Conservation (phyloP, 495 filamentous ascomycete genomes). For the Geopyxis carbonaria region DNA sequence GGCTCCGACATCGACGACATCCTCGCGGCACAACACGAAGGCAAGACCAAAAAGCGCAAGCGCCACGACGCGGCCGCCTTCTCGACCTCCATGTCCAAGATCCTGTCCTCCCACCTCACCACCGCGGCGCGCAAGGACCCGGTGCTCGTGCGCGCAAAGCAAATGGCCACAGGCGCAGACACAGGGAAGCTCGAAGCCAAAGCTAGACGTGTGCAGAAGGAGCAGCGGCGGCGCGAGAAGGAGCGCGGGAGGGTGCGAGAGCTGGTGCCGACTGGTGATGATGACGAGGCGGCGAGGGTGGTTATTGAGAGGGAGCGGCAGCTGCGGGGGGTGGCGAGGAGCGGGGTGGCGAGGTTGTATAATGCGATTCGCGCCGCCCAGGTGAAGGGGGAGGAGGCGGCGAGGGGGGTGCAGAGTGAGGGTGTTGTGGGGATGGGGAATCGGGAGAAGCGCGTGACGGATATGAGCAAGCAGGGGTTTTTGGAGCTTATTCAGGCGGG, state of each 20-base stretch:
- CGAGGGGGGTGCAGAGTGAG: constrained; percentile 30
- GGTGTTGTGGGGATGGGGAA: constrained; percentile 34
- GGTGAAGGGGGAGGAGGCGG: constrained; percentile 31
- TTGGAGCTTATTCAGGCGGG: constrained; percentile 54
- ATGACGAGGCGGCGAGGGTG: constrained; percentile 29
- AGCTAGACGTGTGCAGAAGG: constrained; percentile 57
- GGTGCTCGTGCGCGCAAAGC: constrained; percentile 64
- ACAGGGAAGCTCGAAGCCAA: constrained; percentile 64
- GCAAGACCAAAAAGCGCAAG: constrained; percentile 28
- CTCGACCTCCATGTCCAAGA: constrained; percentile 77
- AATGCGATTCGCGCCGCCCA: constrained; percentile 88
- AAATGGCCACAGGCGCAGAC: constrained; percentile 44
- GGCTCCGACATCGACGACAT: constrained; percentile 6
- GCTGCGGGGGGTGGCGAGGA: constrained; percentile 21
- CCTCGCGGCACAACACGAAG: neutral
- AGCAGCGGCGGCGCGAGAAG: constrained; percentile 61
- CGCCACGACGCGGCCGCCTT: constrained; percentile 84
- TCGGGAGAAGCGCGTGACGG: constrained; percentile 34
- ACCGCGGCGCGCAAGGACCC: constrained; percentile 66
- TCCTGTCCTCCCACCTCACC: constrained; percentile 72
- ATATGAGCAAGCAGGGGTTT: constrained; percentile 94
- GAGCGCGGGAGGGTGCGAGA: constrained; percentile 81
- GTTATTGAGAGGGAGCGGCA: constrained; percentile 59
- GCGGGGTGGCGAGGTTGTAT: constrained; percentile 42
- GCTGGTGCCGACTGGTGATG: constrained; percentile 40